Evolutionary conservation across 352 stramenopile genomes (phyloP).

Genomic region (Phytophthora citricola): DNA sequence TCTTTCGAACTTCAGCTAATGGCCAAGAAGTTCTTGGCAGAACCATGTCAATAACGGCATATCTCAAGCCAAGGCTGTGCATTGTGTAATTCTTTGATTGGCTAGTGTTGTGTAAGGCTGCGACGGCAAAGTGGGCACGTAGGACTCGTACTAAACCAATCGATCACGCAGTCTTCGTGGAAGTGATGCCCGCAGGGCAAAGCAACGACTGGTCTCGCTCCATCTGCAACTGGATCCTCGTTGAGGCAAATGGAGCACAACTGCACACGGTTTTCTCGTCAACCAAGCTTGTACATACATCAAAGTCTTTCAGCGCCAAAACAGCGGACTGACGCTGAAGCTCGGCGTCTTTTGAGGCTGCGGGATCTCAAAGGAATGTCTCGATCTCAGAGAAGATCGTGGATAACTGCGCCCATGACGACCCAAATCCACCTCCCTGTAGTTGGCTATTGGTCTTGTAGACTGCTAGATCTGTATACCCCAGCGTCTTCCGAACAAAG

Average conservation of each 20-base stretch:
- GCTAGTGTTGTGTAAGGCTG: slow-evolving; percentile 9
- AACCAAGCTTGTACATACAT: slow-evolving; percentile 1
- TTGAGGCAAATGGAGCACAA: slow-evolving; percentile 64
- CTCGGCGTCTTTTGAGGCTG: slow-evolving; percentile 51
- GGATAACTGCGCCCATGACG: slow-evolving; percentile 28
- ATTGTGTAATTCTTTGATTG: background rate
- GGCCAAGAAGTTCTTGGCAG: too few relatives aligned
- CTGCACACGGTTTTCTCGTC: slow-evolving; percentile 18
- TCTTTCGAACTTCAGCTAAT: too few relatives aligned
- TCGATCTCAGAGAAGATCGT: slow-evolving; percentile 48
- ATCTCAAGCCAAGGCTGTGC: too few relatives aligned
- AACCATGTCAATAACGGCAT: too few relatives aligned
- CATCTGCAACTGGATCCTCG: slow-evolving; percentile 34
- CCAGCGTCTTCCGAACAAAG: slow-evolving; percentile 57
- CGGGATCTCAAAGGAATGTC: slow-evolving; percentile 56
- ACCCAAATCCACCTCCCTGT: slow-evolving; percentile 24
- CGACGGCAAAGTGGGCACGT: slow-evolving; percentile 66
- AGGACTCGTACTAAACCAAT: slow-evolving; percentile 69
- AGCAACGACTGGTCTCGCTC: slow-evolving; percentile 38
- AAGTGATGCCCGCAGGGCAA: slow-evolving; percentile 66
- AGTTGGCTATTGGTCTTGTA: slow-evolving; percentile 44
- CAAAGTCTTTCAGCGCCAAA: slow-evolving; percentile 56
- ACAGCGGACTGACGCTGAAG: slow-evolving; percentile 47
- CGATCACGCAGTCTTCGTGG: slow-evolving; percentile 75
- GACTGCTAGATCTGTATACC: slow-evolving; percentile 61